These are phyloP conservation scores for Pythium myriotylum DNA, from an alignment of 352 stramenopile genomes.

Conservation along the genomic window DNA sequence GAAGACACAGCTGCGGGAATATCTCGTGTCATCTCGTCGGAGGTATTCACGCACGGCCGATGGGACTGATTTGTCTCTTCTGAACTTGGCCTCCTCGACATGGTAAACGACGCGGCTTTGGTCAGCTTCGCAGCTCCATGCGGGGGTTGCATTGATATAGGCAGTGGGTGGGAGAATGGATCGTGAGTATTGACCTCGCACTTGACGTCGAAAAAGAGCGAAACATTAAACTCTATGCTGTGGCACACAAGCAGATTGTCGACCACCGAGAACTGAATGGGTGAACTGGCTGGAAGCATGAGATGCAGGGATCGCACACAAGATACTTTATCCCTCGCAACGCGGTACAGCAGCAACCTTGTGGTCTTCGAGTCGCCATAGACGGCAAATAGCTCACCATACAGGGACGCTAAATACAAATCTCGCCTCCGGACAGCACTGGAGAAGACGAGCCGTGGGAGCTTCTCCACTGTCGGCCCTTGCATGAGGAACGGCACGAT, in stretches of 20 bases:
- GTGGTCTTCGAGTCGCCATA: constrained; percentile 59
- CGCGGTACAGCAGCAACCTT: constrained; percentile 75
- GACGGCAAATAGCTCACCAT: constrained; percentile 66
- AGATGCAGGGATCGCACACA: constrained; percentile 80
- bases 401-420: constrained; percentile 68
- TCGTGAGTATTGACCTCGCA: constrained; percentile 57
- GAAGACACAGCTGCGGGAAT: neutral
- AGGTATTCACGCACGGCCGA: neutral
- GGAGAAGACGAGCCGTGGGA: constrained; percentile 75
- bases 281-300: constrained; percentile 59
- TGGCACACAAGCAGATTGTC: constrained; percentile 86
- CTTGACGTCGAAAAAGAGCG: constrained; percentile 79
- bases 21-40: neutral
- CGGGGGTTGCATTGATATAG: constrained; percentile 52
- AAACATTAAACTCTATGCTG: constrained; percentile 80
- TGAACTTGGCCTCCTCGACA: neutral
- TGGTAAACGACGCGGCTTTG: constrained; percentile 10
- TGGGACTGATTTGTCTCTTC: neutral
- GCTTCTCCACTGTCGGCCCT: constrained; percentile 61
- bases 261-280: constrained; percentile 73
- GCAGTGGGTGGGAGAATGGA: constrained; percentile 73
- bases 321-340: constrained; percentile 60
- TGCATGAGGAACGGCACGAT: constrained; percentile 73
- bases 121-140: neutral
- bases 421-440: constrained; percentile 50